phyloP scores from a whole-genome alignment of 176 grass and related monocot species.

The Themeda triandra region DNA sequence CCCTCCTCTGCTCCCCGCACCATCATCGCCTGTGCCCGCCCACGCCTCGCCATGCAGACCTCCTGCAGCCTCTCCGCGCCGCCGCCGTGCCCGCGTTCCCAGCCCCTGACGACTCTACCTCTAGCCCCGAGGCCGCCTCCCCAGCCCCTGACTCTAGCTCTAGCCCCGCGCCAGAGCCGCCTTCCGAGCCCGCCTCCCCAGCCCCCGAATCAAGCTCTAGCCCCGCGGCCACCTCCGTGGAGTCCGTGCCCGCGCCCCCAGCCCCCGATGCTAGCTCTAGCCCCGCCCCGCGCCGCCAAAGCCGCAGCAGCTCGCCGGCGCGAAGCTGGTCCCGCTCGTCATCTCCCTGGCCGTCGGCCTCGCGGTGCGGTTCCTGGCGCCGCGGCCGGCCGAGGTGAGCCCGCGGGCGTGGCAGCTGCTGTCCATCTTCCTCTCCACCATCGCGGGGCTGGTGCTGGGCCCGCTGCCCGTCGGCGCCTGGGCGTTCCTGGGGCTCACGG shows the following conservation, averaged over 20 bases:
- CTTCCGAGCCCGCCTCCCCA: no score
- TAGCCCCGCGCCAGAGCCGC: not conserved
- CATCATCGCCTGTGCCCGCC: not conserved
- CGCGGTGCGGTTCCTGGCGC: slow-evolving; percentile 57
- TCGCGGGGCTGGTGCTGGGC: slow-evolving; percentile 72
- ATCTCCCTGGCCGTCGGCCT: slow-evolving; percentile 69
- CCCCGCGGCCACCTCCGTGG: no score
- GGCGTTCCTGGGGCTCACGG: slow-evolving; percentile 86
- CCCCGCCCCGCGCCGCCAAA: no score
- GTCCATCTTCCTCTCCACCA: slow-evolving; percentile 81
- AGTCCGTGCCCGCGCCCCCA: no score
- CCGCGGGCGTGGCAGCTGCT: slow-evolving; percentile 86
- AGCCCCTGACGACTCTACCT: no score
- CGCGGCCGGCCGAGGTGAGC: slow-evolving; percentile 51
- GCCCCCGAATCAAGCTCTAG: not conserved
- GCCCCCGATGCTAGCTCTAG: no score
- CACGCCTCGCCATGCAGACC: not conserved
- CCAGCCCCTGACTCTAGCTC: not conserved
- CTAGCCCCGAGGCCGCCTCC: not conserved
- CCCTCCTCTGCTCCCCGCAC: not conserved
- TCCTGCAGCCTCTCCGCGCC: not conserved
- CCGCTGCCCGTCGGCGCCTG: slow-evolving; percentile 82
- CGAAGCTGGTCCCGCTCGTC: slow-evolving; percentile 50
- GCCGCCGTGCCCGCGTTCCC: no score
- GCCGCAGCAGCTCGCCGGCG: slow-evolving; percentile 8